Base-by-base conservation (phyloP, 805 yeast species). In the Suhomyces tanzawaensis region DNA sequence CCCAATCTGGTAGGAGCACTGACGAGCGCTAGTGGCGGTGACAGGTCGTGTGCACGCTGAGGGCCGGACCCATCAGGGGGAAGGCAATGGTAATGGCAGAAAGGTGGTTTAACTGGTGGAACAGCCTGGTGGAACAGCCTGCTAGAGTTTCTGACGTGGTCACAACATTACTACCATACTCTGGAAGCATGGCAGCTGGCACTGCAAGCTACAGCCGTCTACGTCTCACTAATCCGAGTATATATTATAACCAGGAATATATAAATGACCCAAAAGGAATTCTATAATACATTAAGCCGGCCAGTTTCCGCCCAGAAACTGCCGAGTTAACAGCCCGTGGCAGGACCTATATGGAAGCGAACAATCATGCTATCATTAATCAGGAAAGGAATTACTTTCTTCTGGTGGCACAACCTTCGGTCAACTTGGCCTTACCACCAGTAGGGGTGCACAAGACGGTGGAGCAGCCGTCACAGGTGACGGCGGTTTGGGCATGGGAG, bases 381-480 rank as follows among this genome's bases (percentile, higher is more conserved):
- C 7, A 6, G 7, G 29, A 8, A 13, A 14, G 13, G 5, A 19
- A 29, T 55, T 58, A 64, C 62, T 64, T 64, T 54, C 56, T 62
- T 61, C 70, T 64, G 62, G 62, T 62, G 39, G 70, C 64, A 41
- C 60, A 58, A 37, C 69, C 70, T 60, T 64, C 70, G 45, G 66
- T 58, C 58, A 64, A 62, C 60, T 62, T 62, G 47, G 69, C 67
- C 57, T 64, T 64, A 58, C 69, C 70, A 52, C 70, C 70, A 39
- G 70, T 57, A 33, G 70, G 70, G 43, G 66, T 58, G 48, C 67
- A 62, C 52, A 64, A 60, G 38, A 64, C 64, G 39, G 66, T 61
- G 45, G 68, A 53, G 42, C 70, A 64, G 55, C 58, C 55, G 55
- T 64, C 69, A 52, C 70, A 64, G 45, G 68, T 58, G 55, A 64